phyloP scores from a whole-genome alignment of 164 flowering plant genomes.

The Hamamelis virginiana region DNA sequence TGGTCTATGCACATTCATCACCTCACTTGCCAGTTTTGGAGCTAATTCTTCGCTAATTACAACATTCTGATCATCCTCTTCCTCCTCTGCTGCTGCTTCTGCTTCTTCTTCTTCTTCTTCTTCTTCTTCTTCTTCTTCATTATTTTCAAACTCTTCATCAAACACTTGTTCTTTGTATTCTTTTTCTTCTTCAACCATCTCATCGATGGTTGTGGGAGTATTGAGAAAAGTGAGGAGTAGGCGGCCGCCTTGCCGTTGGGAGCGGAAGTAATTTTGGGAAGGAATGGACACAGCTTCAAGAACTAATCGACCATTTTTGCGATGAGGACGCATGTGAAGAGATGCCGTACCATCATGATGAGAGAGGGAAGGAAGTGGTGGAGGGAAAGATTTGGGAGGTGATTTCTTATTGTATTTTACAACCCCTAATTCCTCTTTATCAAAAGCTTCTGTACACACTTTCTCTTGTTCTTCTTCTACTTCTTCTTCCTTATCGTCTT shows the following conservation, averaged over 20 bases:
- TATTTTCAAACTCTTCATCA: conserved; percentile 8
- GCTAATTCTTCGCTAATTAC: conserved; percentile 11
- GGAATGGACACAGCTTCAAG: conserved; percentile 65
- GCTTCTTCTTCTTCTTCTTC: conserved; percentile 19
- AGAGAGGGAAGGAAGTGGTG: conserved; percentile 62
- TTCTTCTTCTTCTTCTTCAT: conserved; percentile 2
- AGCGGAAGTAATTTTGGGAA: conserved; percentile 40
- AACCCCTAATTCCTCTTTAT: conserved; percentile 7
- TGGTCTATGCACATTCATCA: conserved; percentile 38
- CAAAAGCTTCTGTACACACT: not conserved
- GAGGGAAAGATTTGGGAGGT: conserved; percentile 49
- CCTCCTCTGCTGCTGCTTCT: conserved; percentile 17
- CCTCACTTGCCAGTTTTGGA: conserved; percentile 23
- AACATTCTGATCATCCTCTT: conserved; percentile 9
- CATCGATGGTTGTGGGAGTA: not conserved
- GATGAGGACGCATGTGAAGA: conserved; percentile 46
- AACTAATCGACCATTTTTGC: conserved; percentile 62
- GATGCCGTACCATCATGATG: conserved; percentile 41
- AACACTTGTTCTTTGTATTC: not conserved
- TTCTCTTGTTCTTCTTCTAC: not conserved
- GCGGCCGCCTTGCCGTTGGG: conserved; percentile 65
- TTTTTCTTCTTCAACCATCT: conserved; percentile 2
- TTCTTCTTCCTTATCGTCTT: conserved; percentile 23
- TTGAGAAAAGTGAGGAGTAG: conserved; percentile 50
- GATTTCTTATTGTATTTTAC: conserved; percentile 26